Evolutionary conservation across 148 eudicot species (phyloP).

Genomic region (Fagopyrum esculentum): DNA sequence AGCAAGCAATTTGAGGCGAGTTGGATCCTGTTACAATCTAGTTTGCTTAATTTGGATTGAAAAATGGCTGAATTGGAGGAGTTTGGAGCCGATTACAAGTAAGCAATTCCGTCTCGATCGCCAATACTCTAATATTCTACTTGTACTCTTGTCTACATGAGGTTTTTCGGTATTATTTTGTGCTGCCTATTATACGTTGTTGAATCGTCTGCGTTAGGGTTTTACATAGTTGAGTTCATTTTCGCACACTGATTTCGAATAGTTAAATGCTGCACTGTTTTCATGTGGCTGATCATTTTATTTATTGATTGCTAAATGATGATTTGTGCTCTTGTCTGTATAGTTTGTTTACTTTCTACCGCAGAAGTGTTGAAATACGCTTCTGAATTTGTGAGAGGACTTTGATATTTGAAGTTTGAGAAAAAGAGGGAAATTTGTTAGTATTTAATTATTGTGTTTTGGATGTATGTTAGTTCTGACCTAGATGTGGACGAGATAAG

Average conservation of each 20-base stretch:
- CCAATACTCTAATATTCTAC: background rate
- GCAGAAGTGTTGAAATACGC: background rate
- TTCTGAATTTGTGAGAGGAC: background rate
- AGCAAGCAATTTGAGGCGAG: background rate
- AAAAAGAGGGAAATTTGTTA: background rate
- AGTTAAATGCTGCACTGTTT: background rate
- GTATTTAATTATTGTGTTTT: background rate
- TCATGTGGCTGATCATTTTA: background rate
- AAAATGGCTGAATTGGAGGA: slow-evolving; percentile 25
- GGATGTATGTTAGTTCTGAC: slow-evolving; percentile 46
- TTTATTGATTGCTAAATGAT: background rate
- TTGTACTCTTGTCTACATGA: background rate
- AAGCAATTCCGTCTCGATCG: background rate
- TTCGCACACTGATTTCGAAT: background rate
- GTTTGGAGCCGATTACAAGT: slow-evolving; percentile 31
- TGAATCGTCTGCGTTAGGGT: background rate
- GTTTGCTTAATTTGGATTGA: background rate
- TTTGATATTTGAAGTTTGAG: slow-evolving; percentile 3
- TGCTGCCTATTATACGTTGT: background rate
- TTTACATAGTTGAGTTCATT: background rate
- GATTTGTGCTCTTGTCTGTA: background rate
- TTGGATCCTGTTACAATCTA: background rate
- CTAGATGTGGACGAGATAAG: slow-evolving; percentile 76
- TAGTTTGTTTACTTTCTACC: background rate
- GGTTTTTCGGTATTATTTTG: background rate